Evolutionary conservation across 805 yeast genomes (phyloP).

Genomic region (Nakazawaea wyomingensis): DNA sequence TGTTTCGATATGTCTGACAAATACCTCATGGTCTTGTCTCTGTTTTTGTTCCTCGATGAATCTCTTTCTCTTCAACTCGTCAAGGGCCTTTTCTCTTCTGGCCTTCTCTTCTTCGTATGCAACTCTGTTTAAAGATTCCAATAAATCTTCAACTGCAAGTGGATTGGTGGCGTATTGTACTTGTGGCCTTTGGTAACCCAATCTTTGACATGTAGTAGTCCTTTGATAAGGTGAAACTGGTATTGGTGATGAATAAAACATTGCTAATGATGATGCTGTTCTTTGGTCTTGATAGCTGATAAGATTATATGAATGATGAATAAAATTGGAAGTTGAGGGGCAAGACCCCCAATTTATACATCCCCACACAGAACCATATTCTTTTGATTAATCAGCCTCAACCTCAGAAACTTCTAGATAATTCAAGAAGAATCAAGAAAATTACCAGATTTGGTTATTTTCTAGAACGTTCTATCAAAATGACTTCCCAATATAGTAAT

Average conservation of each 20-base stretch:
- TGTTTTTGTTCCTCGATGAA: not conserved
- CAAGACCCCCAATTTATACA: too few species aligned
- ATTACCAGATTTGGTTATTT: slow-evolving; percentile 1
- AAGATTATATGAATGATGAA: too few species aligned
- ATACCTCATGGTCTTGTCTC: not conserved
- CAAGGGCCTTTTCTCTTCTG: slow-evolving; percentile 2
- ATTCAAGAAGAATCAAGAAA: not conserved
- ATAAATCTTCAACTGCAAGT: slow-evolving; percentile 5
- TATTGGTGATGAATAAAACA: too few species aligned
- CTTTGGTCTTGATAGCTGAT: too few species aligned
- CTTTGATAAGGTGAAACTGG: slow-evolving; percentile 1
- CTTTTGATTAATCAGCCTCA: not conserved
- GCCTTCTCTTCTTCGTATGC: slow-evolving; percentile 9
- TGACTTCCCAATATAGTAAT: not conserved
- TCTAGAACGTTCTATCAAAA: slow-evolving; percentile 2
- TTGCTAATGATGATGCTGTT: too few species aligned
- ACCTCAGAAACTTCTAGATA: slow-evolving; percentile 6
- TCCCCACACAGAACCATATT: too few species aligned
- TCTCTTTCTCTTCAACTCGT: slow-evolving; percentile 10
- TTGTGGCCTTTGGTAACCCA: not conserved
- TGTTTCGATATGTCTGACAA: slow-evolving; percentile 4
- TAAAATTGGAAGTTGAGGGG: too few species aligned
- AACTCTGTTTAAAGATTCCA: slow-evolving; percentile 3
- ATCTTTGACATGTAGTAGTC: slow-evolving; percentile 2
- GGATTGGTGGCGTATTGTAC: too few species aligned